phyloP scores from a whole-genome alignment of 228 moss, liverwort and hornwort species.

The Sphagnum fallax region DNA sequence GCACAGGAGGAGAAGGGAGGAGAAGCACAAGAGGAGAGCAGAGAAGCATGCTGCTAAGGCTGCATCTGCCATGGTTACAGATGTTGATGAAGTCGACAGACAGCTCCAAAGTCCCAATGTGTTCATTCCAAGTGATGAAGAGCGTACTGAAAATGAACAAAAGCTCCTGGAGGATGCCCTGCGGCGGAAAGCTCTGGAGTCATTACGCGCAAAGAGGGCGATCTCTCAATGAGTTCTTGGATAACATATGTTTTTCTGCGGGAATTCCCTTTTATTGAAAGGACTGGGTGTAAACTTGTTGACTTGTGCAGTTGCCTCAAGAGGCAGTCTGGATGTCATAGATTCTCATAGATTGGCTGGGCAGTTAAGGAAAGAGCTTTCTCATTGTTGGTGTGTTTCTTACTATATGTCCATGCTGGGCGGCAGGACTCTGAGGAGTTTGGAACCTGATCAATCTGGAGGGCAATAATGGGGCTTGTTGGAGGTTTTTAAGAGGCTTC shows the following conservation, averaged over 20 bases:
- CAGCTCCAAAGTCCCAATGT: constrained; percentile 24
- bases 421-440: constrained; percentile 95
- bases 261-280: constrained; percentile 41
- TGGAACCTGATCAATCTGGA: constrained; percentile 81
- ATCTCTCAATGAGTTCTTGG: constrained; percentile 57
- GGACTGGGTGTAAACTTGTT: constrained; percentile 44
- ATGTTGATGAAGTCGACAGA: constrained; percentile 29
- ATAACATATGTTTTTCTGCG: constrained; percentile 24
- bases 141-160: constrained; percentile 75
- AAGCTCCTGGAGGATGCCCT: constrained; percentile 85
- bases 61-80: constrained; percentile 14
- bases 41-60: constrained; percentile 66
- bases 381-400: constrained; percentile 71
- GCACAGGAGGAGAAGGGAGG: constrained; percentile 77
- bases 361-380: constrained; percentile 45
- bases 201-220: constrained; percentile 89
- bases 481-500: constrained; percentile 70
- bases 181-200: constrained; percentile 94
- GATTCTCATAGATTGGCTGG: constrained; percentile 14
- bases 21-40: constrained; percentile 76
- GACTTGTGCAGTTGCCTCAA: constrained; percentile 13
- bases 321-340: constrained; percentile 44
- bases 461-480: constrained; percentile 47
- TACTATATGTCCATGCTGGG: constrained; percentile 96
- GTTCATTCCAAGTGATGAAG: constrained; percentile 49